A percentile compares a stretch with the other conserved stretches of the same genome.
These are phyloP conservation scores for Venustampulla echinocandica DNA, from an alignment of 495 filamentous ascomycete genomes.

Conservation along the genomic window DNA sequence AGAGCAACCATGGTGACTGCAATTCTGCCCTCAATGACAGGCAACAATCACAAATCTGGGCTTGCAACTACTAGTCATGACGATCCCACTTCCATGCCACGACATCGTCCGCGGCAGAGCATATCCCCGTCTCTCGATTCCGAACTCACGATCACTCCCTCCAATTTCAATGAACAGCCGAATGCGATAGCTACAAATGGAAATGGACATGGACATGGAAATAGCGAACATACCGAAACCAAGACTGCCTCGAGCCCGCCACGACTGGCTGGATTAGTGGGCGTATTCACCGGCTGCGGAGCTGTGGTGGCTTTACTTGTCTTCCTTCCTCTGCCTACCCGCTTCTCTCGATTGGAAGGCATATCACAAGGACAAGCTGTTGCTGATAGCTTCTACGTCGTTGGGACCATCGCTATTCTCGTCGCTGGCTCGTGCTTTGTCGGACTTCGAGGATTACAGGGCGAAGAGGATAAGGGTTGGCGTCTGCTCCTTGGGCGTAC, in stretches of 20 bases:
- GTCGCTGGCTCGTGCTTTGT: constrained; percentile 70
- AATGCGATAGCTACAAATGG: constrained; percentile 2
- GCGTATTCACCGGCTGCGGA: constrained; percentile 84
- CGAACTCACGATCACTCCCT: constrained; percentile 54
- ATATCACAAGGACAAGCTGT: constrained; percentile 61
- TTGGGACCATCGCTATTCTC: constrained; percentile 59
- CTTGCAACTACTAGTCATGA: background rate
- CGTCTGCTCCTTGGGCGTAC: constrained; percentile 36
- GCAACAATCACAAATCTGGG: constrained; percentile 5
- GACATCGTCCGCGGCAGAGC: constrained; percentile 23
- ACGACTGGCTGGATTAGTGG: constrained; percentile 79
- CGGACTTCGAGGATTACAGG: constrained; percentile 67
- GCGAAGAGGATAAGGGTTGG: constrained; percentile 70
- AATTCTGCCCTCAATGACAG: constrained; percentile 78
- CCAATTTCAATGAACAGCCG: constrained; percentile 27
- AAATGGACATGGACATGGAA: too few relatives aligned
- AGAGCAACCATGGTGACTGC: constrained; percentile 95
- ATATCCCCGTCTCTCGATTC: constrained; percentile 49
- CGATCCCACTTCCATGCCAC: background rate
- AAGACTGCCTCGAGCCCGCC: constrained; percentile 34
- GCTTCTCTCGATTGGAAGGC: constrained; percentile 57
- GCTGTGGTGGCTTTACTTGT: constrained; percentile 71
- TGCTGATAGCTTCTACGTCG: constrained; percentile 73
- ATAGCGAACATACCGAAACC: background rate
- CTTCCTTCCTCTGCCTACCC: constrained; percentile 80